Evolutionary conservation across 345 rosid species (phyloP).

Genomic region (Eucalyptus coolabah): DNA sequence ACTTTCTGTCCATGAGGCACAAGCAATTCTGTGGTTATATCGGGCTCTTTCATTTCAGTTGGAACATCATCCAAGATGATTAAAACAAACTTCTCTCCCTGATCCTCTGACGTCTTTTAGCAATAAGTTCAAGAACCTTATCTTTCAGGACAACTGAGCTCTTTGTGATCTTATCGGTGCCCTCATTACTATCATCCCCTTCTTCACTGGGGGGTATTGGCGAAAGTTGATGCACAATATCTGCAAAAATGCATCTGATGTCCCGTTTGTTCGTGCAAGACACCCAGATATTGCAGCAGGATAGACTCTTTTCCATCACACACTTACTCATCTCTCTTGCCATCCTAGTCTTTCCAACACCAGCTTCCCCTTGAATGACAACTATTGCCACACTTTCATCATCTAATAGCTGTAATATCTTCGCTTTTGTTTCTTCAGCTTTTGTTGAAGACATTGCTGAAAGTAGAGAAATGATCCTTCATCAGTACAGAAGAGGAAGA

Average conservation of each 20-base stretch:
- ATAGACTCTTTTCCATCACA: background rate
- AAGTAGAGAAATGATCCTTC: background rate
- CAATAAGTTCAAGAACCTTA: constrained; percentile 1
- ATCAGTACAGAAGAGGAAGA: background rate
- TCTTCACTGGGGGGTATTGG: constrained; percentile 4
- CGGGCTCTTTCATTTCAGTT: background rate
- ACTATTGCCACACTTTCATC: background rate
- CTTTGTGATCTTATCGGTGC: background rate
- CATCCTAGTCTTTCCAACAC: constrained; percentile 44
- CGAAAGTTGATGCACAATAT: constrained; percentile 27
- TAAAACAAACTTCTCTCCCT: background rate
- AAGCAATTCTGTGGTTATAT: background rate
- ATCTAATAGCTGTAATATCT: background rate
- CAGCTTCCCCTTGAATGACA: constrained; percentile 13
- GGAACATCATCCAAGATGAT: constrained; percentile 33
- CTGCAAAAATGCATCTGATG: constrained; percentile 1
- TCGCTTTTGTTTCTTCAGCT: background rate
- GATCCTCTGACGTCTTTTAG: background rate
- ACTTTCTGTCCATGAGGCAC: background rate
- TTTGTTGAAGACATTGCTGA: background rate
- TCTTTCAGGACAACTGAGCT: background rate
- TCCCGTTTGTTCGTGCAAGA: constrained; percentile 5
- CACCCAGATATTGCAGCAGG: constrained; percentile 13
- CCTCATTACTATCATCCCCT: background rate
- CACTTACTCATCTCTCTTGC: constrained; percentile 2